Evolutionary conservation across 2,329 filamentous ascomycete species (phyloP).

Genomic region (Monosporascus sp.): DNA sequence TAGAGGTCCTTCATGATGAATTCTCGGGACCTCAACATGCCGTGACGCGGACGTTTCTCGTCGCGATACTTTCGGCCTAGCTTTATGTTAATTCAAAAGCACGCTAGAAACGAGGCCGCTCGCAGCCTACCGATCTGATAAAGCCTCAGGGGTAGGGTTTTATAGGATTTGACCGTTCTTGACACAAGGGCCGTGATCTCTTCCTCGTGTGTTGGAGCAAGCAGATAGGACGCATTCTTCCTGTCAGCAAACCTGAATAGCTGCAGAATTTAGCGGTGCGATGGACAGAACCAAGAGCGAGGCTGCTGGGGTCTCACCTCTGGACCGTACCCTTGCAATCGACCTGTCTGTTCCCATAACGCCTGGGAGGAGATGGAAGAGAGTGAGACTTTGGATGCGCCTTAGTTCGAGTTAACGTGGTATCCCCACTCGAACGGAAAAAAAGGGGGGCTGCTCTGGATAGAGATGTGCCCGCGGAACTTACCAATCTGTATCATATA

Average conservation of each 20-base stretch:
- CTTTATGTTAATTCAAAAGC: conserved; percentile 1
- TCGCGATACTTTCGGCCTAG: conserved; percentile 88
- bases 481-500: conserved; percentile 75
- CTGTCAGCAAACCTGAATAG: conserved; percentile 78
- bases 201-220: conserved; percentile 93
- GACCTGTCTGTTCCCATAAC: conserved; percentile 78
- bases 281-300: background rate
- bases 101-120: background rate
- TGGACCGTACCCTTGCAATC: conserved; percentile 64
- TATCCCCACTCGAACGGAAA: background rate
- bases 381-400: conserved; percentile 53
- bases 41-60: conserved; percentile 82
- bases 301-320: conserved; percentile 49
- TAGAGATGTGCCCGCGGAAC: conserved; percentile 4
- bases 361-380: conserved; percentile 82
- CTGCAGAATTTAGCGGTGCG: conserved; percentile 37
- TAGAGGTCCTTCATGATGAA: conserved; percentile 99
- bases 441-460: background rate
- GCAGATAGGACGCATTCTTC: conserved; percentile 65
- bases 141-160: conserved; percentile 75
- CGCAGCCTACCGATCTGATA: conserved; percentile 76
- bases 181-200: conserved; percentile 84
- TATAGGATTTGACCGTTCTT: conserved; percentile 71
- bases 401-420: conserved; percentile 12
- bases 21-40: conserved; percentile 79